phyloP scores from a whole-genome alignment of 139 green algal genomes.

The Microglena sp. region DNA sequence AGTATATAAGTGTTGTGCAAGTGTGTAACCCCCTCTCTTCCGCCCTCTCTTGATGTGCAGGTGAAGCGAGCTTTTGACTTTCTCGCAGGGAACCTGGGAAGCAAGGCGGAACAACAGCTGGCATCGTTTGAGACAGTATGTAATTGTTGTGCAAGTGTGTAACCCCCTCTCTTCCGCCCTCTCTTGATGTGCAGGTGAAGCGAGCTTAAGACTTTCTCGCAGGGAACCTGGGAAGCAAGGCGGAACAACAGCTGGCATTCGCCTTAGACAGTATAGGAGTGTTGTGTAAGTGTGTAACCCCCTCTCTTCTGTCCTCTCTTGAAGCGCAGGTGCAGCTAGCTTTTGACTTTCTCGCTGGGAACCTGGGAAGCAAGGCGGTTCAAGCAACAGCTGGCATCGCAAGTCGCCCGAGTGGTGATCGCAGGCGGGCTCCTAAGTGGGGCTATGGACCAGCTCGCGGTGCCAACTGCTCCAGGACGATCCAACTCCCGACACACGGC shows the following conservation, averaged over 20 bases:
- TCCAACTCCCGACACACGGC: too few species aligned
- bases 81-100: too few species aligned
- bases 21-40: slow-evolving; percentile 6
- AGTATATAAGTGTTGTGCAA: too few species aligned
- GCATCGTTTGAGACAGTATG: too few species aligned
- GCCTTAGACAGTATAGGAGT: too few species aligned
- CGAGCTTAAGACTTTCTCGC: too few species aligned
- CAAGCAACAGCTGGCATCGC: slow-evolving; percentile 48
- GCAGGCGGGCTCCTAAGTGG: slow-evolving; percentile 34
- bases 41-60: neutral
- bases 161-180: neutral
- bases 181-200: neutral
- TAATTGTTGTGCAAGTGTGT: slow-evolving; percentile 21
- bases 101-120: too few species aligned
- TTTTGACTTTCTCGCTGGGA: slow-evolving; percentile 76
- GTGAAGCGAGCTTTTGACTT: neutral
- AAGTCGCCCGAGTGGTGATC: slow-evolving; percentile 65
- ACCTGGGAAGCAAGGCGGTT: slow-evolving; percentile 56
- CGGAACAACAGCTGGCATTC: too few species aligned
- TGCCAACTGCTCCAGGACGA: slow-evolving; percentile 38
- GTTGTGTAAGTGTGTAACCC: slow-evolving; percentile 18
- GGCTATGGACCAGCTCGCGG: slow-evolving; percentile 44
- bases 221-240: too few species aligned
- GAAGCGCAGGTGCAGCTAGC: slow-evolving; percentile 45
- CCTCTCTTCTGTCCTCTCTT: neutral